Percentiles rank a stretch among this genome's conserved stretches.
phyloP scores from a whole-genome alignment of 140 eudicot genomes.

The Cichorium intybus region DNA sequence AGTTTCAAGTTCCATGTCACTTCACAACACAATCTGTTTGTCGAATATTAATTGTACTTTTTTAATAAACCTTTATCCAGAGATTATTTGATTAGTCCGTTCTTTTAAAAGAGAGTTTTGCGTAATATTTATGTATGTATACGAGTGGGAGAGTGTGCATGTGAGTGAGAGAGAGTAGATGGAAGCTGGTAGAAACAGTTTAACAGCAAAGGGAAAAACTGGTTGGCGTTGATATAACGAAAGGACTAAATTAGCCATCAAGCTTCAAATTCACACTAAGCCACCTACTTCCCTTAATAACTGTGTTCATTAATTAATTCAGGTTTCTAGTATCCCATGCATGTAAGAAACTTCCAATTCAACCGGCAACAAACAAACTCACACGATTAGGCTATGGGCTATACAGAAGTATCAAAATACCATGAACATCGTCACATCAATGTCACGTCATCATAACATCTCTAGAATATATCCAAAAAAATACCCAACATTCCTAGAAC shows the following conservation, averaged over 20 bases:
- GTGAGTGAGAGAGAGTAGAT: slow-evolving; percentile 11
- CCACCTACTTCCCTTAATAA: slow-evolving; percentile 4
- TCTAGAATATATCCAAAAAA: too few species aligned
- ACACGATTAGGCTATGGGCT: too few species aligned
- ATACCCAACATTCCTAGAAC: too few species aligned
- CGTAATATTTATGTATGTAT: too few species aligned
- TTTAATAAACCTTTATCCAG: too few species aligned
- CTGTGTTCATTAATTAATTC: not conserved
- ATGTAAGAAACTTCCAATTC: slow-evolving; percentile 7
- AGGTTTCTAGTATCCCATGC: slow-evolving; percentile 19
- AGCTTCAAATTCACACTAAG: slow-evolving; percentile 27
- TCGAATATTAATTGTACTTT: too few species aligned
- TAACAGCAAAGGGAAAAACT: slow-evolving; percentile 27
- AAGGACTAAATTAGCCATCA: slow-evolving; percentile 20
- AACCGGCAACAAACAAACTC: not conserved
- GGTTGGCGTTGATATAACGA: slow-evolving; percentile 22
- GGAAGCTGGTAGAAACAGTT: slow-evolving; percentile 36
- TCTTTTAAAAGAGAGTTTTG: not conserved
- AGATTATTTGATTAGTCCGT: not conserved
- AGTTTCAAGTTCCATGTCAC: not conserved
- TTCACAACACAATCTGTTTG: not conserved
- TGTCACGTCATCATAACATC: too few species aligned
- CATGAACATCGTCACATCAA: too few species aligned
- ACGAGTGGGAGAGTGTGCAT: not conserved
- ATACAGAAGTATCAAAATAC: too few species aligned